Conservation (phyloP, 495 filamentous ascomycete genomes). For the Penicillium goetzii region DNA sequence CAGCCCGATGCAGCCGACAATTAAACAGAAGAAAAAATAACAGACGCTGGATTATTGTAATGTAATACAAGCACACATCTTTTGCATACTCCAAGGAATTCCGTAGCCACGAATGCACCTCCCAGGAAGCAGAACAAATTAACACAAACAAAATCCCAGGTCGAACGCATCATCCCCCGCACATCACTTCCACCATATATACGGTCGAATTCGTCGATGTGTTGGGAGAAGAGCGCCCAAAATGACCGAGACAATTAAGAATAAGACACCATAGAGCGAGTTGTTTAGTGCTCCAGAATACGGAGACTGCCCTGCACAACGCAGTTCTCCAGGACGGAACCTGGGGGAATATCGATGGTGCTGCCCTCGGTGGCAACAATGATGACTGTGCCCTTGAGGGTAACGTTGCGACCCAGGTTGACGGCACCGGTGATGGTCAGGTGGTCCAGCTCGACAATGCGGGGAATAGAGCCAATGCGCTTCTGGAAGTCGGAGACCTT, state of each 20-base stretch:
- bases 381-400: slow-evolving; percentile 98
- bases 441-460: slow-evolving; percentile 97
- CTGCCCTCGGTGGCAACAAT: slow-evolving; percentile 97
- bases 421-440: slow-evolving; percentile 96
- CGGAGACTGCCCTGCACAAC: slow-evolving; percentile 98
- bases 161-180: neutral
- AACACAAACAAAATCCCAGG: slow-evolving; percentile 8
- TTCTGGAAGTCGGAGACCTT: slow-evolving; percentile 99
- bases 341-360: slow-evolving; percentile 97
- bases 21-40: slow-evolving; percentile 21
- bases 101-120: slow-evolving; percentile 40
- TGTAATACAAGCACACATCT: slow-evolving; percentile 38
- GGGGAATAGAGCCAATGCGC: slow-evolving; percentile 92
- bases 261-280: slow-evolving; percentile 6
- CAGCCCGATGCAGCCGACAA: slow-evolving; percentile 19
- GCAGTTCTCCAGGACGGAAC: slow-evolving; percentile 96
- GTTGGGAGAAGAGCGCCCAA: neutral
- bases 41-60: slow-evolving; percentile 41
- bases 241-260: slow-evolving; percentile 10
- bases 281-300: slow-evolving; percentile 83
- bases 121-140: slow-evolving; percentile 23
- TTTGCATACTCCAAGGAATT: slow-evolving; percentile 39
- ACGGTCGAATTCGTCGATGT: slow-evolving; percentile 2
- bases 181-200: neutral
- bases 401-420: slow-evolving; percentile 92